These are phyloP conservation scores for Pyrrhoderma lamaoense DNA, from an alignment of 1,284 basidiomycete genomes.

Conservation along the genomic window DNA sequence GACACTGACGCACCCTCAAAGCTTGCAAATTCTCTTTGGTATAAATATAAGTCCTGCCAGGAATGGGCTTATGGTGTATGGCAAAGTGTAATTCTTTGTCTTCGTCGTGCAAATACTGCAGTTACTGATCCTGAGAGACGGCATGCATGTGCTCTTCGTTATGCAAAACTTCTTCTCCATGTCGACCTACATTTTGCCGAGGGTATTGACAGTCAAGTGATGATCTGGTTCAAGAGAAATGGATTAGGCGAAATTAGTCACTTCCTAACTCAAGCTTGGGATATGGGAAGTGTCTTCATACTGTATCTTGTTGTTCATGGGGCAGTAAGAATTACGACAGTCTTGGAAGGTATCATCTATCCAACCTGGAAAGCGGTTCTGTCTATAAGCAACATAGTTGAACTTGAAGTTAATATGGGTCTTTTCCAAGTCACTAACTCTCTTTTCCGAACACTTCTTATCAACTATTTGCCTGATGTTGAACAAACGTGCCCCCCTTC, in stretches of 20 bases:
- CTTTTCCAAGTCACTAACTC: constrained; percentile 55
- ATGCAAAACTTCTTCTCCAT: constrained; percentile 60
- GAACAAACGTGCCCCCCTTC: constrained; percentile 36
- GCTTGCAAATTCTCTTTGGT: constrained; percentile 71
- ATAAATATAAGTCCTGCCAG: constrained; percentile 61
- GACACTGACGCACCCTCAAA: constrained; percentile 52
- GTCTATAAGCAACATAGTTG: constrained; percentile 29
- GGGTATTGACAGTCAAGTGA: constrained; percentile 60
- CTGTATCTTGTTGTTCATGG: constrained; percentile 60
- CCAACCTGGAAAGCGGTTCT: constrained; percentile 60
- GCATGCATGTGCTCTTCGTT: constrained; percentile 49
- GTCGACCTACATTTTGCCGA: constrained; percentile 66
- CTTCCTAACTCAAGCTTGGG: constrained; percentile 56
- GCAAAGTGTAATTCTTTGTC: constrained; percentile 67
- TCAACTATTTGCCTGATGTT: constrained; percentile 25
- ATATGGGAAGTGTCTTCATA: constrained; percentile 51
- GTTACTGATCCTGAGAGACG: constrained; percentile 39
- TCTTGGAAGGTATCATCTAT: constrained; percentile 65
- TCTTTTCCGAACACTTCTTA: constrained; percentile 54
- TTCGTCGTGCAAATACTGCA: constrained; percentile 57
- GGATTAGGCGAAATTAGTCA: constrained; percentile 55
- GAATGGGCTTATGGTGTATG: constrained; percentile 75
- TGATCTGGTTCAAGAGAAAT: constrained; percentile 59
- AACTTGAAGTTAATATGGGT: constrained; percentile 36
- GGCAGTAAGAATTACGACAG: constrained; percentile 60